Percentiles rank a stretch among this genome's conserved stretches.
phyloP scores from a whole-genome alignment of 148 eudicot species.

The Cornus controversa region DNA sequence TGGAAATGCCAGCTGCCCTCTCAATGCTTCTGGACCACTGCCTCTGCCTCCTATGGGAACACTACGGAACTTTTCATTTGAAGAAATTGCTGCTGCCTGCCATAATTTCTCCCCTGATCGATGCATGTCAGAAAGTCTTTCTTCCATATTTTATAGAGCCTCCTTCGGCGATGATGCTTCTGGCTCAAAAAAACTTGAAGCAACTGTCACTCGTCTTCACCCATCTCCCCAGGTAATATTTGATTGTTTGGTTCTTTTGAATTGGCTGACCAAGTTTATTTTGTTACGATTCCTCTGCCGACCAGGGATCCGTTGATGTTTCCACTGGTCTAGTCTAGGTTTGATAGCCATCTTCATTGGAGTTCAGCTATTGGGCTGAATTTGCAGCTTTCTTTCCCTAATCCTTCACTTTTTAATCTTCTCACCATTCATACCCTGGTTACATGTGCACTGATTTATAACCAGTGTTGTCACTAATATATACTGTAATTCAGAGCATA shows the following conservation, averaged over 20 bases:
- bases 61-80: slow-evolving; percentile 62
- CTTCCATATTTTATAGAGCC: slow-evolving; percentile 73
- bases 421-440: too few species aligned
- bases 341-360: background rate
- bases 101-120: slow-evolving; percentile 81
- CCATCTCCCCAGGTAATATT: slow-evolving; percentile 63
- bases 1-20: slow-evolving; percentile 61
- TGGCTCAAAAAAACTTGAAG: slow-evolving; percentile 63
- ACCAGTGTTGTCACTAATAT: background rate
- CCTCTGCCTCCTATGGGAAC: slow-evolving; percentile 65
- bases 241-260: background rate
- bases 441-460: too few species aligned
- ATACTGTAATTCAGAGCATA: background rate
- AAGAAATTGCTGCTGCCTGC: slow-evolving; percentile 81
- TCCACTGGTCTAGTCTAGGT: background rate
- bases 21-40: slow-evolving; percentile 68
- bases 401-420: too few species aligned
- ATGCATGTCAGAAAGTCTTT: slow-evolving; percentile 79
- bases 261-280: background rate
- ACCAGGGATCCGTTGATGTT: background rate
- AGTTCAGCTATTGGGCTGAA: background rate
- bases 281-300: background rate
- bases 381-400: too few species aligned
- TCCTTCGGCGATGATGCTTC: slow-evolving; percentile 59
- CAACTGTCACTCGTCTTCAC: slow-evolving; percentile 76